phyloP scores from a whole-genome alignment of 371 early-diverging fungal species.

The Apophysomyces trapeziformis region DNA sequence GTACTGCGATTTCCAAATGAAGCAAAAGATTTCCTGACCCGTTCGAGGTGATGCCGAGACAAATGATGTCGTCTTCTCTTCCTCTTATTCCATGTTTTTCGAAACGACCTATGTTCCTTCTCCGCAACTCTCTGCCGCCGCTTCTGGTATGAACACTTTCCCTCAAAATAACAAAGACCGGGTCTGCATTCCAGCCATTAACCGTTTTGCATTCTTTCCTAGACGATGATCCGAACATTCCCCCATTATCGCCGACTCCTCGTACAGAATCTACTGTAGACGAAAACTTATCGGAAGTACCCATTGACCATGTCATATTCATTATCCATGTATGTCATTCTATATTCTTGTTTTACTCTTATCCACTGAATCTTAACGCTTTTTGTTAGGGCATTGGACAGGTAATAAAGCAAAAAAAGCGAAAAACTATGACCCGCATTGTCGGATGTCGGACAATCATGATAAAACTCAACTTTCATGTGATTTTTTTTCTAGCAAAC shows the following conservation, averaged over 20 bases:
- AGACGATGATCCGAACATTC: conserved; percentile 17
- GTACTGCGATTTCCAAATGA: too few species aligned
- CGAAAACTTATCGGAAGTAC: conserved; percentile 27
- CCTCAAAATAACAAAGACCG: too few species aligned
- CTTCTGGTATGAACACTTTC: not conserved
- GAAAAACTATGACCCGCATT: not conserved
- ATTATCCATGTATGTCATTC: conserved; percentile 59
- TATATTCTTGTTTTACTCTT: not conserved
- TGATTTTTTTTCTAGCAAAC: conserved; percentile 46
- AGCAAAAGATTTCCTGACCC: not conserved
- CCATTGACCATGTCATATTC: conserved; percentile 56
- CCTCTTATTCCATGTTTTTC: conserved; percentile 42
- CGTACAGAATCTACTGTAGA: conserved; percentile 16
- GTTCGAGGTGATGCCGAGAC: not conserved
- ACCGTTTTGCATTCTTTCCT: not conserved
- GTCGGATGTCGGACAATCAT: not conserved
- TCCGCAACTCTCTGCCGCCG: conserved; percentile 38
- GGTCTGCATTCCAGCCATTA: too few species aligned
- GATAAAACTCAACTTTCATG: not conserved
- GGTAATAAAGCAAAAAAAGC: conserved; percentile 26
- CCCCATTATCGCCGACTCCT: conserved; percentile 16
- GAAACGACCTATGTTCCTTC: conserved; percentile 52
- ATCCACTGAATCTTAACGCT: not conserved
- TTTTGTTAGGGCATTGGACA: conserved; percentile 65
- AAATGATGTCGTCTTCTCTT: conserved; percentile 14